Conservation (phyloP, 1,284 basidiomycete species). For the Trichosporon asahii region DNA sequence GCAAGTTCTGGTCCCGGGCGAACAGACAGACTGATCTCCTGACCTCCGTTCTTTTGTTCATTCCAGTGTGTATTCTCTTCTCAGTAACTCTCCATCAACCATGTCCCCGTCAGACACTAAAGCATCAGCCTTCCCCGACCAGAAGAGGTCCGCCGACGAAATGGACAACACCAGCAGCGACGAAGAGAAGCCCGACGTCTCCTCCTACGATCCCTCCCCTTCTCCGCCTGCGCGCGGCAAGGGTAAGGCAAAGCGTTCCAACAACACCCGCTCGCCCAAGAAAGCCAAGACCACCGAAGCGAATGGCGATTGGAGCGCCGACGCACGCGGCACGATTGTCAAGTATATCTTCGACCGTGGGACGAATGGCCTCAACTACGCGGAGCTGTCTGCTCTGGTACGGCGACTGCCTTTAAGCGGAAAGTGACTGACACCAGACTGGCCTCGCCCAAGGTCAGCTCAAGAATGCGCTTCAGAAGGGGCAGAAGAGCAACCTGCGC, state of each 20-base stretch:
- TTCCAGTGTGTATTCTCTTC: background rate
- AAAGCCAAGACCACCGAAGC: background rate
- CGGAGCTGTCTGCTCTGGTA: constrained; percentile 25
- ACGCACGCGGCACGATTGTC: constrained; percentile 23
- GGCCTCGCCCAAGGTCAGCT: constrained; percentile 26
- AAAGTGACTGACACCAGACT: constrained; percentile 16
- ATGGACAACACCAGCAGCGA: background rate
- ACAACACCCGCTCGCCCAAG: background rate
- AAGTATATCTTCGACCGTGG: constrained; percentile 30
- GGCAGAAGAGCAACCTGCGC: constrained; percentile 31
- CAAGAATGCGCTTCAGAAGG: constrained; percentile 32
- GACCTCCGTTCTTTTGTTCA: background rate
- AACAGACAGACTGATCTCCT: background rate
- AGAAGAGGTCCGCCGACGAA: background rate
- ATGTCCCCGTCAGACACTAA: background rate
- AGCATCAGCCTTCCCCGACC: background rate
- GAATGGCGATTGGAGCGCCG: constrained; percentile 24
- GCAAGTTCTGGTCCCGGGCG: background rate
- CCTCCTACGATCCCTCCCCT: background rate
- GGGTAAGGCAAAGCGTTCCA: background rate
- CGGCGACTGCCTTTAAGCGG: background rate
- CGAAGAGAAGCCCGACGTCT: background rate
- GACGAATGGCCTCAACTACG: constrained; percentile 23
- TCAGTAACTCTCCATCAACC: background rate
- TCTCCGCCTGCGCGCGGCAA: background rate